phyloP scores from a whole-genome alignment of 371 early-diverging fungal genomes.

The Massospora cicadina region DNA sequence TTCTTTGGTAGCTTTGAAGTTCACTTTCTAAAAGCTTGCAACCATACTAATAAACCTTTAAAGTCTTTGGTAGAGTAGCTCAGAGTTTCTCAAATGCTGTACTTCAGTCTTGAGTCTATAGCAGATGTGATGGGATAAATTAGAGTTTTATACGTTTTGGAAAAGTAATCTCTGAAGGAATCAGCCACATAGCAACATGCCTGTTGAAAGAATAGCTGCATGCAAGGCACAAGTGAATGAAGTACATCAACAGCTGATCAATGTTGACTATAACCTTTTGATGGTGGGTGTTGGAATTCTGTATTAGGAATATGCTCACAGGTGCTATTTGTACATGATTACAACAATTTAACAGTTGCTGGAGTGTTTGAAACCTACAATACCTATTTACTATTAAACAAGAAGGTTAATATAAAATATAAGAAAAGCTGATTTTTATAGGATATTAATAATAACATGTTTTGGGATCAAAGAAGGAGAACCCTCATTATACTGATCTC shows the following conservation, averaged over 20 bases:
- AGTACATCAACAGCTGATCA: background rate
- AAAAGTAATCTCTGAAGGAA: background rate
- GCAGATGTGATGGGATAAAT: background rate
- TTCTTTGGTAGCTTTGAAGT: background rate
- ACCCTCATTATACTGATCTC: too few species aligned
- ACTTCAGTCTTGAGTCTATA: background rate
- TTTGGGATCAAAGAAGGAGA: too few species aligned
- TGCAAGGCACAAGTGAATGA: background rate
- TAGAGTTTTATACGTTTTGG: background rate
- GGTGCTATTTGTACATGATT: too few species aligned
- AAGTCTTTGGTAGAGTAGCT: background rate
- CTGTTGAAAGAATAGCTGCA: background rate
- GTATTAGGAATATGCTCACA: too few species aligned
- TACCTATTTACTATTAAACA: too few species aligned
- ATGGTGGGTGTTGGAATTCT: too few species aligned
- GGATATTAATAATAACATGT: too few species aligned
- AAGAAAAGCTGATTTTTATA: too few species aligned
- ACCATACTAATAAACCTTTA: background rate
- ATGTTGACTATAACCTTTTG: background rate
- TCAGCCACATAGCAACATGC: background rate
- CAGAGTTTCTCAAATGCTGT: background rate
- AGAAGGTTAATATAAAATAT: too few species aligned
- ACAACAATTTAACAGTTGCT: too few species aligned
- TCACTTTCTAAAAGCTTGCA: background rate
- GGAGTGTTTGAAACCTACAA: too few species aligned